Percentiles rank a stretch among this genome's conserved stretches.
phyloP scores from a whole-genome alignment of 352 stramenopile genomes.

The Aphanomyces invadans region DNA sequence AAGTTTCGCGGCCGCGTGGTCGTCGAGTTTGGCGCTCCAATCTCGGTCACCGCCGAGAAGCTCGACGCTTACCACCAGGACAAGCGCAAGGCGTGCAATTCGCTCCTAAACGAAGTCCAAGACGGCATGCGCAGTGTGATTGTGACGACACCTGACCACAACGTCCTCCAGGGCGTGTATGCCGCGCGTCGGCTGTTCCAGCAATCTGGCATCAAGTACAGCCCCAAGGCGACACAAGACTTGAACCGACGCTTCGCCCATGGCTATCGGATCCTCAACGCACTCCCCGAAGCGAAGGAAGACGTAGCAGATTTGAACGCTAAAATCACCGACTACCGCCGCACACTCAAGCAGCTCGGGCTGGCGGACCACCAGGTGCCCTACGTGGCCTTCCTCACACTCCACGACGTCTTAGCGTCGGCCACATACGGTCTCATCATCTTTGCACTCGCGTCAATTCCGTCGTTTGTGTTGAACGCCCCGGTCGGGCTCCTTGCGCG shows the following conservation, averaged over 20 bases:
- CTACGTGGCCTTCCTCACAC: constrained; percentile 77
- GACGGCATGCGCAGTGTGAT: constrained; percentile 89
- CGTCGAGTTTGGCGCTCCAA: constrained; percentile 94
- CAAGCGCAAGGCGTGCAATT: constrained; percentile 76
- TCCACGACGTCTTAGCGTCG: constrained; percentile 84
- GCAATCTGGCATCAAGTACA: constrained; percentile 74
- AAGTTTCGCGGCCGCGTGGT: constrained; percentile 94
- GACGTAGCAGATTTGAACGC: constrained; percentile 57
- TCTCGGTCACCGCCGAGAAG: constrained; percentile 74
- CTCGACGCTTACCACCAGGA: constrained; percentile 84
- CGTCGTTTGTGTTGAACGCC: constrained; percentile 88
- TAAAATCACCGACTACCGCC: constrained; percentile 79
- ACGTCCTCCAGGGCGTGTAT: constrained; percentile 92
- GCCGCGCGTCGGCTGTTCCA: constrained; percentile 93
- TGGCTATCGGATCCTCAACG: constrained; percentile 77
- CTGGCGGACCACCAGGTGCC: constrained; percentile 88
- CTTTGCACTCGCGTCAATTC: constrained; percentile 85
- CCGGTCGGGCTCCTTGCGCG: constrained; percentile 85
- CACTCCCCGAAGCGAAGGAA: constrained; percentile 46
- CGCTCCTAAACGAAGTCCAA: constrained; percentile 73
- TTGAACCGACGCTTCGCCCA: constrained; percentile 88
- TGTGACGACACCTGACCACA: constrained; percentile 96
- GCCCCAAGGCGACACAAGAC: constrained; percentile 85
- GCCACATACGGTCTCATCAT: constrained; percentile 77
- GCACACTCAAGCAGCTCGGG: constrained; percentile 77